These are phyloP conservation scores for Epichloe gansuensis DNA, from an alignment of 2,329 filamentous ascomycete genomes.

Conservation along the genomic window DNA sequence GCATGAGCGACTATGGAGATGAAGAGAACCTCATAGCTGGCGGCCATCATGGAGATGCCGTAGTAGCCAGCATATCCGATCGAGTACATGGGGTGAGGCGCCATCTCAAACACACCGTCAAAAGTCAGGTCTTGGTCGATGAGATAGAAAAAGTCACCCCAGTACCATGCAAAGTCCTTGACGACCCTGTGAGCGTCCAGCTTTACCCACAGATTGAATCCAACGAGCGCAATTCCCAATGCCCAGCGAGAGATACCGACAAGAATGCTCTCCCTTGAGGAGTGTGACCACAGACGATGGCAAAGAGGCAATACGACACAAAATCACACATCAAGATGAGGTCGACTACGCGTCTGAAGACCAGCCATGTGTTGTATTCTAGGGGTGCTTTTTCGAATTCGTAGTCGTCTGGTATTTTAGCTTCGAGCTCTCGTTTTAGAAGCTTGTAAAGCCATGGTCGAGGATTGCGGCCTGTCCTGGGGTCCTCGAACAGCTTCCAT, in stretches of 20 bases:
- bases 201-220: conserved; percentile 98
- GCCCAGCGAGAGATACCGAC: conserved; percentile 68
- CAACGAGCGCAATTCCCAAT: conserved; percentile 63
- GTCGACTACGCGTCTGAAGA: conserved; percentile 91
- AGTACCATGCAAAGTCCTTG: conserved; percentile 99
- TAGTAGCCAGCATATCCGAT: conserved; percentile 98
- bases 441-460: conserved; percentile 71
- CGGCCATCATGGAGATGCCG: conserved; percentile 94
- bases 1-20: conserved; percentile 93
- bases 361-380: conserved; percentile 98
- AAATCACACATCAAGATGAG: conserved; percentile 99
- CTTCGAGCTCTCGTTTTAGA: conserved; percentile 81
- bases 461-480: conserved; percentile 68
- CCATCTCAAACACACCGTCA: conserved; percentile 98
- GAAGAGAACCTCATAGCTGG: conserved; percentile 93
- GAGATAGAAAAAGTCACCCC: conserved; percentile 98
- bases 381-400: conserved; percentile 83
- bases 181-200: conserved; percentile 94
- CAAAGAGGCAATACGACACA: conserved; percentile 90
- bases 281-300: conserved; percentile 69
- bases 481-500: conserved; percentile 75
- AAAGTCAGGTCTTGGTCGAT: conserved; percentile 97
- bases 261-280: conserved; percentile 58
- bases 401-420: conserved; percentile 90
- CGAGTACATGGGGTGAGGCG: conserved; percentile 97